These are phyloP conservation scores for Apiospora pterosperma DNA, from an alignment of 2,329 filamentous ascomycete species.

Conservation along the genomic window DNA sequence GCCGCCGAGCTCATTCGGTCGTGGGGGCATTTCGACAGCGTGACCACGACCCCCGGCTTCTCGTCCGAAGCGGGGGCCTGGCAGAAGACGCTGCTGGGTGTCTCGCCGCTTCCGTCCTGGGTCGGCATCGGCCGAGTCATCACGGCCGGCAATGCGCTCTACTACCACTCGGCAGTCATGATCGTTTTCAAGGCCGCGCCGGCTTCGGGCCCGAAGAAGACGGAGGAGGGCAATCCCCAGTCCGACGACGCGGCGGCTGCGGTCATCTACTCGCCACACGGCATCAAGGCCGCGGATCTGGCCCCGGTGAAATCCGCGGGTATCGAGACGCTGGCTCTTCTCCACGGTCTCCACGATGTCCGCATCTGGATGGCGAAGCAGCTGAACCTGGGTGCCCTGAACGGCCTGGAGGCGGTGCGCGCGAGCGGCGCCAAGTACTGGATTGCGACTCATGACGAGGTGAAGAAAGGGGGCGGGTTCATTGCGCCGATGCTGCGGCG, in stretches of 20 bases:
- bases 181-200: slow-evolving; percentile 44
- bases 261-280: slow-evolving; percentile 63
- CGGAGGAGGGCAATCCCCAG: too few species aligned
- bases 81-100: slow-evolving; percentile 20
- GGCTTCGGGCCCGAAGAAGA: slow-evolving; percentile 1
- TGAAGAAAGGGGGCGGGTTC: slow-evolving; percentile 56
- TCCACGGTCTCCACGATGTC: slow-evolving; percentile 64
- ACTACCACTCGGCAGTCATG: slow-evolving; percentile 61
- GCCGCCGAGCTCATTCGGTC: slow-evolving; percentile 53
- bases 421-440: slow-evolving; percentile 56
- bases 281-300: slow-evolving; percentile 47
- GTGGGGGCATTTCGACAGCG: slow-evolving; percentile 57
- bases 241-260: slow-evolving; percentile 21
- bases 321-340: slow-evolving; percentile 52
- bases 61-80: slow-evolving; percentile 20
- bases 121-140: slow-evolving; percentile 57
- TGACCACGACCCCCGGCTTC: slow-evolving; percentile 48
- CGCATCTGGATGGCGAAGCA: slow-evolving; percentile 47
- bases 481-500: slow-evolving; percentile 48
- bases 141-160: slow-evolving; percentile 50
- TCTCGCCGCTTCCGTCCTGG: slow-evolving; percentile 50
- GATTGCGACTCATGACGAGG: slow-evolving; percentile 64
- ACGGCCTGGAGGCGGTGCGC: slow-evolving; percentile 54
- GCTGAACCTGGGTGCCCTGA: slow-evolving; percentile 61
- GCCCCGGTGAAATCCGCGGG: slow-evolving; percentile 36